phyloP scores from a whole-genome alignment of 2,329 filamentous ascomycete genomes.

The Dactylella cylindrospora region DNA sequence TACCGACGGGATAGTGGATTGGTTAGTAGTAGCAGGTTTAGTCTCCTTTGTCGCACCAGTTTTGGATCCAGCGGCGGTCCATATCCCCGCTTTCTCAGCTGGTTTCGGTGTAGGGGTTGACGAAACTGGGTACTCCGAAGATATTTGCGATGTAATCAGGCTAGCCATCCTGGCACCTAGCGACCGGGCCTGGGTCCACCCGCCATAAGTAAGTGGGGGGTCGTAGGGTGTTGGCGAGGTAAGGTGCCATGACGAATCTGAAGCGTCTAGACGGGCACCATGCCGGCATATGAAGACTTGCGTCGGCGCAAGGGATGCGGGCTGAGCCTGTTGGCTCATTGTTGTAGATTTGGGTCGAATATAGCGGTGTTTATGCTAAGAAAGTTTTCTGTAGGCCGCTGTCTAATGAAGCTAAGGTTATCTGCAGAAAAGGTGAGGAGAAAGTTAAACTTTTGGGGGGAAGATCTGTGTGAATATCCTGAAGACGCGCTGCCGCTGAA shows the following conservation, averaged over 20 bases:
- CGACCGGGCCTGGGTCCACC: slow-evolving; percentile 82
- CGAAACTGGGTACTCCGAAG: slow-evolving; percentile 27
- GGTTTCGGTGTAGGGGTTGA: slow-evolving; percentile 31
- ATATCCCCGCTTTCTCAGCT: slow-evolving; percentile 57
- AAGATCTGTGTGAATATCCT: no score
- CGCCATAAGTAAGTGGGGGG: slow-evolving; percentile 88
- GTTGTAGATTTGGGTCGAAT: background rate
- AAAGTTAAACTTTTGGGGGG: no score
- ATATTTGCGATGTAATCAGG: slow-evolving; percentile 60
- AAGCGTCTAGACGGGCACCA: slow-evolving; percentile 88
- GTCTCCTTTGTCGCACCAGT: slow-evolving; percentile 32
- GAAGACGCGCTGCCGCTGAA: no score
- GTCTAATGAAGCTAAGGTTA: no score
- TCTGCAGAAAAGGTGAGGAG: no score
- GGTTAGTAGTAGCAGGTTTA: slow-evolving; percentile 4
- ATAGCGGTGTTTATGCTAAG: no score
- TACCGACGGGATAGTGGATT: slow-evolving; percentile 52
- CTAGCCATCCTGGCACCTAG: slow-evolving; percentile 81
- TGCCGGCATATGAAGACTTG: slow-evolving; percentile 61
- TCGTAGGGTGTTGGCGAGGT: slow-evolving; percentile 93
- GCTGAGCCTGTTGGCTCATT: slow-evolving; percentile 19
- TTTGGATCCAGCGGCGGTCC: slow-evolving; percentile 21
- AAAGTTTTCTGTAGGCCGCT: no score
- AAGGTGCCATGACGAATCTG: slow-evolving; percentile 92
- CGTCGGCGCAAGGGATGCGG: slow-evolving; percentile 39